Conservation (phyloP, 108 stramenopile species). For the Pseudonitzschia delicatissima region DNA sequence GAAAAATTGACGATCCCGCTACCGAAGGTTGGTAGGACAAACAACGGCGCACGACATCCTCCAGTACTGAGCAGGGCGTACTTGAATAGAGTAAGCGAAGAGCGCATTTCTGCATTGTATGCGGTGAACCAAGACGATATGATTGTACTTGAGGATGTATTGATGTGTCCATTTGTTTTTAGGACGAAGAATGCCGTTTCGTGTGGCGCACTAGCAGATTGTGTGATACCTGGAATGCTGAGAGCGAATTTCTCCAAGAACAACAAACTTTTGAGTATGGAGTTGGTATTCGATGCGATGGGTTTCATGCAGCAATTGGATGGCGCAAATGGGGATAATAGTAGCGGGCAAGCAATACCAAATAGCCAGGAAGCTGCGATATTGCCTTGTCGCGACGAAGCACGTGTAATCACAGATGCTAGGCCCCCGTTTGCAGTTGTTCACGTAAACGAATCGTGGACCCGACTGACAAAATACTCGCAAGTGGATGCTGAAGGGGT, state of each 20-base stretch:
- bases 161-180: conserved; percentile 85
- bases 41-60: background rate
- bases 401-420: conserved; percentile 77
- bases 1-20: background rate
- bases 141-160: conserved; percentile 63
- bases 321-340: conserved; percentile 69
- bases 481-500: conserved; percentile 77
- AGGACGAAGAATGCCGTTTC: conserved; percentile 73
- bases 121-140: conserved; percentile 84
- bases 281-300: conserved; percentile 87
- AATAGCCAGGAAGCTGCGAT: conserved; percentile 81
- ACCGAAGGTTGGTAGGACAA: conserved; percentile 1
- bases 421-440: conserved; percentile 65
- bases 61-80: conserved; percentile 6
- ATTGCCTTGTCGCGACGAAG: conserved; percentile 57
- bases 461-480: conserved; percentile 59
- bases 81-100: background rate
- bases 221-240: conserved; percentile 80
- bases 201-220: conserved; percentile 74
- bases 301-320: conserved; percentile 86
- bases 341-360: conserved; percentile 71
- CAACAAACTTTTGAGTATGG: conserved; percentile 67
- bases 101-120: conserved; percentile 51
- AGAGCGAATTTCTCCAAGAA: conserved; percentile 58
- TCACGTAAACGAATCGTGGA: conserved; percentile 77